A percentile compares a stretch with the other conserved stretches of the same genome.
Conservation (phyloP, 495 filamentous ascomycete species). For the Penicillium macrosclerotiorum region DNA sequence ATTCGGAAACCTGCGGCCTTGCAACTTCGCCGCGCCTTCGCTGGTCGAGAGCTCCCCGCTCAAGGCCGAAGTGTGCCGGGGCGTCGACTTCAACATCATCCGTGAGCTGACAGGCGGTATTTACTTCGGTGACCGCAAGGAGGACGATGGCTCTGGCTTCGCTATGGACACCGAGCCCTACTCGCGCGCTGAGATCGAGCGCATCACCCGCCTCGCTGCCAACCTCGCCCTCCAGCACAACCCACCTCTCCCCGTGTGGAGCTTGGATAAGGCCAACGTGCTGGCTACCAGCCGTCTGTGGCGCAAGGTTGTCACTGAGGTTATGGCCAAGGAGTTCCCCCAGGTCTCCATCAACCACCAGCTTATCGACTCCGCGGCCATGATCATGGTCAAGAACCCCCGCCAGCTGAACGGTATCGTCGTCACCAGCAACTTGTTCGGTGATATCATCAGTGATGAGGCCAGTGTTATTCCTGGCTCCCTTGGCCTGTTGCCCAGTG, state of each 20-base stretch:
- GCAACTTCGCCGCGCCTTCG: slow-evolving; percentile 89
- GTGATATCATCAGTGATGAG: slow-evolving; percentile 96
- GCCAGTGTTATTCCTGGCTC: slow-evolving; percentile 93
- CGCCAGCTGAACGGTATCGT: slow-evolving; percentile 87
- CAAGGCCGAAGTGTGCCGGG: slow-evolving; percentile 80
- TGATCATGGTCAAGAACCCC: slow-evolving; percentile 97
- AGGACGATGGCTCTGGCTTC: slow-evolving; percentile 70
- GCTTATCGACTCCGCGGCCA: slow-evolving; percentile 92
- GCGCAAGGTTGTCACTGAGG: slow-evolving; percentile 81
- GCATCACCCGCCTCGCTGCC: slow-evolving; percentile 79
- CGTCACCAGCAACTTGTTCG: slow-evolving; percentile 92
- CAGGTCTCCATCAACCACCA: slow-evolving; percentile 81
- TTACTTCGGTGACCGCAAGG: slow-evolving; percentile 93
- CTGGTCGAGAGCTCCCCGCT: slow-evolving; percentile 87
- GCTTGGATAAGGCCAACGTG: slow-evolving; percentile 96
- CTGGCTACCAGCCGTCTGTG: slow-evolving; percentile 87
- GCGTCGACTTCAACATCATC: slow-evolving; percentile 91
- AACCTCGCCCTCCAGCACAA: slow-evolving; percentile 76
- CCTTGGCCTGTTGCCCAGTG: slow-evolving; percentile 85
- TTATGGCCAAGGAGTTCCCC: slow-evolving; percentile 81
- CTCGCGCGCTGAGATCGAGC: slow-evolving; percentile 82
- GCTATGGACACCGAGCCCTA: slow-evolving; percentile 92
- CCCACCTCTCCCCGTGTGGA: slow-evolving; percentile 82
- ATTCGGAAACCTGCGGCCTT: slow-evolving; percentile 96
- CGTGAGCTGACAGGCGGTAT: slow-evolving; percentile 94